Evolutionary conservation across 441 rosid genomes (phyloP), one percentile per base, ranked within the genome.

Genomic region (Erysimum pusillum): DNA sequence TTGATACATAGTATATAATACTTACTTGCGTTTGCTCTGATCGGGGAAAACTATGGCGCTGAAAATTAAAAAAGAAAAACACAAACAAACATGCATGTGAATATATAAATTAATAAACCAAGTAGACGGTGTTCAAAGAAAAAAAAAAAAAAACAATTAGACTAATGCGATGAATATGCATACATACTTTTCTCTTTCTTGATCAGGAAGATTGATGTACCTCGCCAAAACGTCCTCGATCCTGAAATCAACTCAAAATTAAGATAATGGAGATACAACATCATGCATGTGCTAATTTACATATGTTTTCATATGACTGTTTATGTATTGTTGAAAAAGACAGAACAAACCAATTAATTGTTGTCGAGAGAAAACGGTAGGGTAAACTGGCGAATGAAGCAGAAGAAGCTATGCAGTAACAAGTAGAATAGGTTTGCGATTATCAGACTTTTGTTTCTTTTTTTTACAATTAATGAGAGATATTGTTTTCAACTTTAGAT

Each of bases 181-280:
- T 14, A 52, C 83, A 1, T 82, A 89, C 97, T 82, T 84, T 41
- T 85, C 87, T 86, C 91, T 86, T 69, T 91, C 97, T 80, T 87
- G 90, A 57, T 84, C 89, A 6, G 90, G 80, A 14, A 88, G 86
- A 80, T 83, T 83, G 78, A 88, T 78, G 71, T 84, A 88, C 45
- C 91, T 90, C 20, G 82, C 74, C 45, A 91, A 79, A 53, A 89
- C 91, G 59, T 89, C 90, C 71, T 90, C 93, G 9, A 90, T 88
- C 77, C 97, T 91, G 82, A 31, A 65, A 17, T n/a, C 34, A 18
- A 25, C 10, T 49, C 69, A 71, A 48, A 9, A 34, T n/a, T 14
- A 72, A 58, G 42, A 67, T 48, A 15, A 32, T 49, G 8, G 17
- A 61, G 28, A 51, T 68, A 60, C 14, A 67, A 36, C 25, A 39